Base-by-base conservation (phyloP, 2,329 filamentous ascomycete genomes). In the Xylogone sp. region DNA sequence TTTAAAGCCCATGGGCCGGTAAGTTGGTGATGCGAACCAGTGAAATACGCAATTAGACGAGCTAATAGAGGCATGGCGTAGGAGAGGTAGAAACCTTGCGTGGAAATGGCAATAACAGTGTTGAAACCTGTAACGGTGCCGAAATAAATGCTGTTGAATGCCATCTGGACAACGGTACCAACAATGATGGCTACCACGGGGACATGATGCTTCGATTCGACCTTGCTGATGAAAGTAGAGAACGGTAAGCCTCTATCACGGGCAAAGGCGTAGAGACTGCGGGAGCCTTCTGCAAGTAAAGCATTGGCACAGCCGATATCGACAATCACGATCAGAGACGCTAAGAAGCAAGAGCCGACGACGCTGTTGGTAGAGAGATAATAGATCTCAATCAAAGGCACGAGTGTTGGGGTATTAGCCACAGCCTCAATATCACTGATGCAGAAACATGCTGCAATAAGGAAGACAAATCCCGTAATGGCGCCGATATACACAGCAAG, bases 71-170 rank as follows among this genome's bases (percentile, higher is more conserved):
- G 77, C 66, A 80, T 76, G 10, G 78, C 76, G 58, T 83, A 82
- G 0, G 78, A 82, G 1, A 82, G 67, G 56, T 82, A 82, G 57
- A 82, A 82, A 0, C 79, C 80, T 54, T 79, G 73, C 0, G 79
- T 82, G 0, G 78, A 73, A 49, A 82, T 81, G 5, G 76, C 71
- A 45, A 82, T 75, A 18, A 82, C 75, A 0, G 78, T 82, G 45
- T 78, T 73, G 58, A 81, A 81, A 0, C 77, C 78, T 0, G 77
- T 79, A 1, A 71, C 69, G 0, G 75, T 78, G 1, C 77, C 77
- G 52, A 81, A 80, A 54, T 80, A 78, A 44, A 81, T 80, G 12
- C 73, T 74, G 55, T 78, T 75, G 46, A 82, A 71, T 0, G 73
- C 77, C 53, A 79, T 69, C 53, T 82, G 78, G 2, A 80, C 68